Evolutionary conservation across 1,284 basidiomycete species (phyloP).

Genomic region (Trametes sp.): DNA sequence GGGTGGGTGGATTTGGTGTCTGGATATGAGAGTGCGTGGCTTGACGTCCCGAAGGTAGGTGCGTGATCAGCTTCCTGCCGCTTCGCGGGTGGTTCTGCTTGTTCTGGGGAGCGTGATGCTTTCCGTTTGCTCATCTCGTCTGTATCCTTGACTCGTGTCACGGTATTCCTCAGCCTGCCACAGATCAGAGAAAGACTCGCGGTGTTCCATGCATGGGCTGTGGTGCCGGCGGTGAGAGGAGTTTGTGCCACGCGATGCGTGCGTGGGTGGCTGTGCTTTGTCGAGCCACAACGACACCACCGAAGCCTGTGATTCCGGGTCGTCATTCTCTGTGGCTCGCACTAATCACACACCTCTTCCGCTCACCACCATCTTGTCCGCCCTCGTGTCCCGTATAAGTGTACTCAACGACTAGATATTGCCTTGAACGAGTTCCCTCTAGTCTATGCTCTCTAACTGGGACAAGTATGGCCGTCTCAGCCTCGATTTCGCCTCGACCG

Average conservation of each 20-base stretch:
- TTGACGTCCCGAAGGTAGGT: background rate
- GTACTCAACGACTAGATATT: no score
- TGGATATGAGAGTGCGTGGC: slow-evolving; percentile 36
- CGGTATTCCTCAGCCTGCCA: no score
- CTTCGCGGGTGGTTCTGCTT: background rate
- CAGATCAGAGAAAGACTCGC: no score
- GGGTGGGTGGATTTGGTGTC: slow-evolving; percentile 1
- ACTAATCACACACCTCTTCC: no score
- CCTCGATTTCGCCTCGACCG: slow-evolving; percentile 69
- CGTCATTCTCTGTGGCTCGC: no score
- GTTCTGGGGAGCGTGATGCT: background rate
- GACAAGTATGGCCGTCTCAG: slow-evolving; percentile 67
- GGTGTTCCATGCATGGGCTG: no score
- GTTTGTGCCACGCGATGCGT: background rate
- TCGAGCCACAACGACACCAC: background rate
- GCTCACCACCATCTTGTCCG: no score
- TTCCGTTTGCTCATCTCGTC: slow-evolving; percentile 11
- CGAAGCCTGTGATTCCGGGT: no score
- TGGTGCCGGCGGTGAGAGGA: no score
- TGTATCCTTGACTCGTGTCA: no score
- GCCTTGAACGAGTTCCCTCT: background rate
- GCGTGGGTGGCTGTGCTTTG: background rate
- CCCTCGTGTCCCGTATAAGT: no score
- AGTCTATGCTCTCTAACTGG: slow-evolving; percentile 50
- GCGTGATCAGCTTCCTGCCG: background rate